phyloP scores from a whole-genome alignment of 2,329 filamentous ascomycete genomes.

The Colletotrichum sp. region DNA sequence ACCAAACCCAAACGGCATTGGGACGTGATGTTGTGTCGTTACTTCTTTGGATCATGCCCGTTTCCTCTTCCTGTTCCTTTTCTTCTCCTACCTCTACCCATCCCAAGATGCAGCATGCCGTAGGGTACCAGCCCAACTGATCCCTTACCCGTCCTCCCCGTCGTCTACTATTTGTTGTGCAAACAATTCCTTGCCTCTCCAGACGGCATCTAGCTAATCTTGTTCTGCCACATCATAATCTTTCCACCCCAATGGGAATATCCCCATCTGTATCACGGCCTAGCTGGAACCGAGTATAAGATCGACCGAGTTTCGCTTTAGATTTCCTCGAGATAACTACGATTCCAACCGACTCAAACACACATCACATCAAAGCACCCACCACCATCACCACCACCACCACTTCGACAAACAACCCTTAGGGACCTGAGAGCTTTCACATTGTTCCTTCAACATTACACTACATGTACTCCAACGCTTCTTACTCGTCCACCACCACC shows the following conservation, averaged over 20 bases:
- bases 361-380: background rate
- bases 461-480: conserved; percentile 19
- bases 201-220: conserved; percentile 20
- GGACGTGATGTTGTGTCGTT: conserved; percentile 20
- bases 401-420: background rate
- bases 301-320: conserved; percentile 1
- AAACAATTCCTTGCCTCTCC: conserved; percentile 14
- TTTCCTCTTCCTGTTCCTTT: conserved; percentile 17
- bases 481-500: conserved; percentile 9
- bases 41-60: conserved; percentile 22
- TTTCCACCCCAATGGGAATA: conserved; percentile 19
- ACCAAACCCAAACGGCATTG: conserved; percentile 20
- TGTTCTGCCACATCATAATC: conserved; percentile 21
- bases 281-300: conserved; percentile 18
- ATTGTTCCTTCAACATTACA: conserved; percentile 4
- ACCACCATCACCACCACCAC: background rate
- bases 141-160: conserved; percentile 12
- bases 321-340: background rate
- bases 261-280: conserved; percentile 12
- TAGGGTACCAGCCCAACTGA: conserved; percentile 23
- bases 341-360: background rate
- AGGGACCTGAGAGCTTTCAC: background rate
- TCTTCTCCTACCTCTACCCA: conserved; percentile 16
- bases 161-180: conserved; percentile 11
- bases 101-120: conserved; percentile 24